Conservation (phyloP, 108 stramenopile species). For the Skeletonema grethae region DNA sequence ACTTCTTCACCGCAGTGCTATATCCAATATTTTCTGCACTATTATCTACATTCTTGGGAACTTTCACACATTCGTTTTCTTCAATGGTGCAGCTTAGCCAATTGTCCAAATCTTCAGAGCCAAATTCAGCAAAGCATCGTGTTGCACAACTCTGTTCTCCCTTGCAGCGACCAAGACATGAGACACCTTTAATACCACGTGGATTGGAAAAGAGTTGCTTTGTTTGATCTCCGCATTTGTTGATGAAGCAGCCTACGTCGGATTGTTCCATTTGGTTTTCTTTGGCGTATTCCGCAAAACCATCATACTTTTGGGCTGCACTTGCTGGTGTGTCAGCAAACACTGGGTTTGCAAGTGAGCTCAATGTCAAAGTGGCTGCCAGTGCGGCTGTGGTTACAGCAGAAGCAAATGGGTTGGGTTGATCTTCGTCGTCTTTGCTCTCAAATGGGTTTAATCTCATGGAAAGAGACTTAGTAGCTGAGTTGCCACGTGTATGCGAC, state of each 20-base stretch:
- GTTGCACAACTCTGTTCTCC: slow-evolving; percentile 90
- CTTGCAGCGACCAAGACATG: slow-evolving; percentile 90
- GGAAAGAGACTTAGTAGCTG: neutral
- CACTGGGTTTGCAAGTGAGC: slow-evolving; percentile 9
- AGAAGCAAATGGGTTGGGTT: slow-evolving; percentile 11
- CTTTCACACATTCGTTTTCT: slow-evolving; percentile 88
- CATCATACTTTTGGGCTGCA: slow-evolving; percentile 61
- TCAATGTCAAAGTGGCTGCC: slow-evolving; percentile 5
- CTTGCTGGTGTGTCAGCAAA: slow-evolving; percentile 35
- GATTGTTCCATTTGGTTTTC: slow-evolving; percentile 85
- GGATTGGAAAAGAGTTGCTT: slow-evolving; percentile 81
- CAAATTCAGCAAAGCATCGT: slow-evolving; percentile 85
- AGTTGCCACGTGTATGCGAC: slow-evolving; percentile 1
- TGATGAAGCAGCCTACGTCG: slow-evolving; percentile 83
- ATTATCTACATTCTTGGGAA: slow-evolving; percentile 78
- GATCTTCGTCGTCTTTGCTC: slow-evolving; percentile 2
- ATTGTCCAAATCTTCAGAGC: slow-evolving; percentile 68
- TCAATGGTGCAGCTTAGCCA: slow-evolving; percentile 89
- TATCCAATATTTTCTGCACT: slow-evolving; percentile 76
- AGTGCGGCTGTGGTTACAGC: slow-evolving; percentile 4
- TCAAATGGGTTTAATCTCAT: slow-evolving; percentile 4
- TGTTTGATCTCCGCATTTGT: slow-evolving; percentile 80
- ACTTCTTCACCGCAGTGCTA: slow-evolving; percentile 50
- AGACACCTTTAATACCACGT: slow-evolving; percentile 84
- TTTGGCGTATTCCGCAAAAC: slow-evolving; percentile 85